Percentiles rank a stretch among this genome's conserved stretches.
These are phyloP conservation scores for Martiniozyma abietophila DNA, from an alignment of 805 yeast species.

Conservation along the genomic window DNA sequence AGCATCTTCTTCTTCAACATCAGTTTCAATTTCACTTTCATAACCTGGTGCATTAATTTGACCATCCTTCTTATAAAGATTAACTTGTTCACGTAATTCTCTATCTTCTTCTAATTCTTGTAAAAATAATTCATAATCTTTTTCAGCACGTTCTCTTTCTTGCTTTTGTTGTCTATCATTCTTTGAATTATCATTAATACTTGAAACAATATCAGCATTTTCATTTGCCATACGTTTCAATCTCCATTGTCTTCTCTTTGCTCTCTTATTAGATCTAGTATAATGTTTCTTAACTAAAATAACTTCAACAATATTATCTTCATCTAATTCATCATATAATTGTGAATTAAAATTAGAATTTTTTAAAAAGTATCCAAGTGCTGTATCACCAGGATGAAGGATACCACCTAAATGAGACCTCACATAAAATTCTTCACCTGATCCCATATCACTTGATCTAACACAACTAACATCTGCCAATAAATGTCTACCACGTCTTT, in stretches of 20 bases:
- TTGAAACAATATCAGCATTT: conserved; percentile 77
- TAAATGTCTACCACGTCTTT: conserved; percentile 63
- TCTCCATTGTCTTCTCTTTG: conserved; percentile 79
- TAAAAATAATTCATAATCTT: conserved; percentile 90
- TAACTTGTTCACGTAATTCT: conserved; percentile 85
- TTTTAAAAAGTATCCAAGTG: conserved; percentile 77
- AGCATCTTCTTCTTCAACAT: conserved; percentile 58
- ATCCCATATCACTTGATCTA: conserved; percentile 86
- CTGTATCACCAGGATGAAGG: conserved; percentile 94
- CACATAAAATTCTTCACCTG: conserved; percentile 61
- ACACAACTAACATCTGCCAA: conserved; percentile 88
- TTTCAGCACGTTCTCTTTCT: conserved; percentile 86
- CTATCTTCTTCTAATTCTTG: conserved; percentile 96
- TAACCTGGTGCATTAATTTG: conserved; percentile 21
- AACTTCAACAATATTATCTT: conserved; percentile 70
- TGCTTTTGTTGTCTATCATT: conserved; percentile 68
- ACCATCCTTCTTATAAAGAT: conserved; percentile 61
- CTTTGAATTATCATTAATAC: conserved; percentile 22
- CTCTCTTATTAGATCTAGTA: conserved; percentile 65
- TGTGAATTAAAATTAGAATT: conserved; percentile 87
- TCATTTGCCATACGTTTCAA: conserved; percentile 97
- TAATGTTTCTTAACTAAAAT: conserved; percentile 83
- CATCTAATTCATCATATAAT: conserved; percentile 63
- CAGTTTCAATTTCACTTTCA: conserved; percentile 75
- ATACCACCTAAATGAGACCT: conserved; percentile 91